A percentile compares a stretch with the other conserved stretches of the same genome.
These are phyloP conservation scores for Quercus phellos DNA, from an alignment of 331 rosid genomes.

Conservation along the genomic window DNA sequence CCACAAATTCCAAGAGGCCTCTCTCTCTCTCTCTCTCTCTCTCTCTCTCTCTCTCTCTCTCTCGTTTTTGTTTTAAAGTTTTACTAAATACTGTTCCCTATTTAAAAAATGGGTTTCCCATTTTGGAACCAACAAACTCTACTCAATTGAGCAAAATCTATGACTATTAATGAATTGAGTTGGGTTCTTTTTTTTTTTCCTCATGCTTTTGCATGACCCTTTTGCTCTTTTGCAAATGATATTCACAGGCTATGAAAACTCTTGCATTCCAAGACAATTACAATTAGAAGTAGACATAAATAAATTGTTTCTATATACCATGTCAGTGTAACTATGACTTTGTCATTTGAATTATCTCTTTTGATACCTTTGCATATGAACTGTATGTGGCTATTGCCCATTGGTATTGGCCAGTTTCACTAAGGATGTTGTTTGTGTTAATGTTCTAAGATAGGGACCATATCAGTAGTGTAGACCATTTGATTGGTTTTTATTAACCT, in stretches of 20 bases:
- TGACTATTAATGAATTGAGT: too few species aligned
- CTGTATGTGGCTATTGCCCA: neutral
- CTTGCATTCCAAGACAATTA: slow-evolving; percentile 49
- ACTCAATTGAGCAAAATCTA: neutral
- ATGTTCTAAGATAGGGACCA: neutral
- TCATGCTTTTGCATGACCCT: too few species aligned
- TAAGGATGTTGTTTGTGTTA: neutral
- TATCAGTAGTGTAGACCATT: neutral
- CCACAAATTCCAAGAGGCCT: slow-evolving; percentile 44
- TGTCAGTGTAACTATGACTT: slow-evolving; percentile 29
- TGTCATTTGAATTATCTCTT: neutral
- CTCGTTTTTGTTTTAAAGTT: neutral
- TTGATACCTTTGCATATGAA: neutral
- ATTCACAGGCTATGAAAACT: too few species aligned
- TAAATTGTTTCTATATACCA: slow-evolving; percentile 77
- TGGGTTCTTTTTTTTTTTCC: too few species aligned
- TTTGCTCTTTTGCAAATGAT: too few species aligned
- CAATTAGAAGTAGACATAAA: slow-evolving; percentile 78
- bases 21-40: neutral
- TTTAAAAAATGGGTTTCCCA: neutral
- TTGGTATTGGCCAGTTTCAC: too few species aligned
- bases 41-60: neutral
- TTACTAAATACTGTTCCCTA: neutral
- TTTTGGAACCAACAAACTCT: neutral
- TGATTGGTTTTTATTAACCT: too few species aligned